Evolutionary conservation across 768 basidiomycete species (phyloP).

Genomic region (Serendipita sp.): DNA sequence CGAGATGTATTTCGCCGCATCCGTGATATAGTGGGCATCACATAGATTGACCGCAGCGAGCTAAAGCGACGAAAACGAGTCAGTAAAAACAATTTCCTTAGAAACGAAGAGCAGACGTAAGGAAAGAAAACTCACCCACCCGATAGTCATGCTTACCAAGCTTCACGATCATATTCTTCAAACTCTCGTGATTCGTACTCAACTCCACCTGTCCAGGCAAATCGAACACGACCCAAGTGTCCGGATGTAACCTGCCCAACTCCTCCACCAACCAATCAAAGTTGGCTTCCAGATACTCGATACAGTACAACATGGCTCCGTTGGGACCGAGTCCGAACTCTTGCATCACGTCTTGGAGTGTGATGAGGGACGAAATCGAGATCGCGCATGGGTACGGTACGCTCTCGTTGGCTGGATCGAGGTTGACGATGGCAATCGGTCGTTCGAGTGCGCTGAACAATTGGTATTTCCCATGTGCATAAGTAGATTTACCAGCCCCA

Average conservation of each 20-base stretch:
- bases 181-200: constrained; percentile 84
- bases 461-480: no score
- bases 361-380: no score
- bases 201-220: constrained; percentile 95
- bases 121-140: constrained; percentile 35
- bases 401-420: no score
- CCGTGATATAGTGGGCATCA: constrained; percentile 94
- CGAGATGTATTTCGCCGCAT: constrained; percentile 89
- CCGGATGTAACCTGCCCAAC: constrained; percentile 44
- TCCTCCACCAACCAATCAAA: constrained; percentile 47
- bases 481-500: constrained; percentile 35
- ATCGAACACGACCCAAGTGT: constrained; percentile 85
- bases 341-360: no score
- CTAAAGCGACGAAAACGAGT: constrained; percentile 25
- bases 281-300: no score
- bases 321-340: no score
- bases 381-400: no score
- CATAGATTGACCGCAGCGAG: constrained; percentile 88
- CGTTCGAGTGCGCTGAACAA: no score
- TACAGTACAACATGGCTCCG: no score
- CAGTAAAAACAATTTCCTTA: background rate
- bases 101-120: background rate
- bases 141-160: constrained; percentile 64
- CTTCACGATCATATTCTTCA: constrained; percentile 61
- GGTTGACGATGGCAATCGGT: no score